Conservation (phyloP, 2,329 filamentous ascomycete species). For the Blumeria hordei region DNA sequence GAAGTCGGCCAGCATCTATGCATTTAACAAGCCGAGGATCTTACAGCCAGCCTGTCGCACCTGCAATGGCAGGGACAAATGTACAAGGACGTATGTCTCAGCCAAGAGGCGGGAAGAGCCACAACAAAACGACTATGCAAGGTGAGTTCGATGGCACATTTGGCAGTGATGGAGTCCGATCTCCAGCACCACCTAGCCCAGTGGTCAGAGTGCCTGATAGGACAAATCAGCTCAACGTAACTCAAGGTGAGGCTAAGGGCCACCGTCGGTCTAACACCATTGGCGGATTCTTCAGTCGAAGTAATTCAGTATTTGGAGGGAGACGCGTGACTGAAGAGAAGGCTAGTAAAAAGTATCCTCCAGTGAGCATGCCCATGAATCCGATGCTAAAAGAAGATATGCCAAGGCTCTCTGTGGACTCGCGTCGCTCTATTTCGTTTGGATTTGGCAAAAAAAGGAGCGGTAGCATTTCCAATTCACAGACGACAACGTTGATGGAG, state of each 20-base stretch:
- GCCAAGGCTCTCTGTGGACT: slow-evolving; percentile 43
- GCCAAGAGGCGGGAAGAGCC: slow-evolving; percentile 30
- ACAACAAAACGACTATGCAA: slow-evolving; percentile 38
- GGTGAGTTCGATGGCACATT: slow-evolving; percentile 29
- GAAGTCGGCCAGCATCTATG: slow-evolving; percentile 20
- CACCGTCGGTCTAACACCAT: slow-evolving; percentile 55
- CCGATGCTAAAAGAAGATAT: slow-evolving; percentile 17
- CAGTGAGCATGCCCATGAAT: slow-evolving; percentile 66
- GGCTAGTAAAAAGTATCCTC: slow-evolving; percentile 48
- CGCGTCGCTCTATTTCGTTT: slow-evolving; percentile 45
- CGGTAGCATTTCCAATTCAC: slow-evolving; percentile 36
- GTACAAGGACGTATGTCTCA: slow-evolving; percentile 78
- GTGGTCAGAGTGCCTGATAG: slow-evolving; percentile 26
- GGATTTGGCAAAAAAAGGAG: slow-evolving; percentile 47
- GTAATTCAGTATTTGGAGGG: slow-evolving; percentile 47
- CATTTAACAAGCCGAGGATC: slow-evolving; percentile 50
- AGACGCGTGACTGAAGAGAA: slow-evolving; percentile 24
- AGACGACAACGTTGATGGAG: slow-evolving; percentile 23
- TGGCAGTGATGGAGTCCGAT: slow-evolving; percentile 27
- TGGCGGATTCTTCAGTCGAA: slow-evolving; percentile 64
- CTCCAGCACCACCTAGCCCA: slow-evolving; percentile 32
- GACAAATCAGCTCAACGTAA: neutral
- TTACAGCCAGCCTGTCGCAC: slow-evolving; percentile 73
- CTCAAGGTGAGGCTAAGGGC: slow-evolving; percentile 16
- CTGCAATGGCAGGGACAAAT: slow-evolving; percentile 69